phyloP scores from a whole-genome alignment of 202 grass and related monocot species.

The Saccharum hybrid region DNA sequence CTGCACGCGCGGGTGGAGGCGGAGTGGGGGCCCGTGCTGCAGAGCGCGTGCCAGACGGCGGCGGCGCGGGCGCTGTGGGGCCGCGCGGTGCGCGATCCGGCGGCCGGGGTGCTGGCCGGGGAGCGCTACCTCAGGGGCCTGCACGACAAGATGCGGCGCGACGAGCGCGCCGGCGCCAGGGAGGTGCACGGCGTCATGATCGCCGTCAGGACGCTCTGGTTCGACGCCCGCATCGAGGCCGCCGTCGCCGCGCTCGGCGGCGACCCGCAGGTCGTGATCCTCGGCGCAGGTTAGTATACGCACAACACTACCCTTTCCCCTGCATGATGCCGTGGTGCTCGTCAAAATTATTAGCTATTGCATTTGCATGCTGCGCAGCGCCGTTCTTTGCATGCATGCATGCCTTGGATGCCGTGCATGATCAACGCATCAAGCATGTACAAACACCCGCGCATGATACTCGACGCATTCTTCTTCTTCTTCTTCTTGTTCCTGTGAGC shows the following conservation, averaged over 20 bases:
- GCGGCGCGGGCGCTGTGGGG: constrained; percentile 83
- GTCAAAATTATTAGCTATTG: not conserved
- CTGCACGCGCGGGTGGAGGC: constrained; percentile 74
- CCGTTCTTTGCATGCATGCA: not conserved
- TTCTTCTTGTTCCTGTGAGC: not conserved
- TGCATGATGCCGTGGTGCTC: not conserved
- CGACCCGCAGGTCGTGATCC: constrained; percentile 77
- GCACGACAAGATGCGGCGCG: constrained; percentile 74
- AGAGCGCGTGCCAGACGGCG: constrained; percentile 95
- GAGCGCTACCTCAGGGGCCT: constrained; percentile 65
- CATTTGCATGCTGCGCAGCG: not conserved
- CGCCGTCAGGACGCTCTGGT: constrained; percentile 91
- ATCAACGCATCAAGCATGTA: not conserved
- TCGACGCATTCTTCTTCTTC: not conserved
- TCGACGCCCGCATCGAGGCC: constrained; percentile 73
- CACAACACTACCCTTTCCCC: not conserved
- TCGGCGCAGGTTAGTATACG: constrained; percentile 76
- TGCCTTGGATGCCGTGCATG: not conserved
- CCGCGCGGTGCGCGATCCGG: constrained; percentile 66
- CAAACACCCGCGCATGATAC: not conserved
- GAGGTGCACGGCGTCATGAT: constrained; percentile 91
- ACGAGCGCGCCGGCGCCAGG: constrained; percentile 61
- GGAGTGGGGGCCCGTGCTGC: constrained; percentile 79
- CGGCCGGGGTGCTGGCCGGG: constrained; percentile 75
- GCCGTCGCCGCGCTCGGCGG: constrained; percentile 59